Evolutionary conservation across 2,329 filamentous ascomycete species (phyloP).

Genomic region (Fusarium piperis): DNA sequence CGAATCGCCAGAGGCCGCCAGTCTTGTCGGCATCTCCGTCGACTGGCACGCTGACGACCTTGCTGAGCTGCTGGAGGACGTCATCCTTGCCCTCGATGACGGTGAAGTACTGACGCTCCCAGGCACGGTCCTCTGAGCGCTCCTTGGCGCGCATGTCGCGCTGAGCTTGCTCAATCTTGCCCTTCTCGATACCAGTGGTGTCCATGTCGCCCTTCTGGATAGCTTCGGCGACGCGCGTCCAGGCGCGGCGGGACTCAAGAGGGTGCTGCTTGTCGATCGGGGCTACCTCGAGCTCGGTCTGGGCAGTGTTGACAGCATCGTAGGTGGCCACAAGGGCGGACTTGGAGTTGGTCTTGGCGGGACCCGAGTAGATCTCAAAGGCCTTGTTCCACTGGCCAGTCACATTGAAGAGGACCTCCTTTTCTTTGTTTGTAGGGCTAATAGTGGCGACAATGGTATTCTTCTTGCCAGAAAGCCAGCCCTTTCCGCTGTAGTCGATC

Average conservation of each 20-base stretch:
- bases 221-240: slow-evolving; percentile 84
- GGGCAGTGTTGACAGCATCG: slow-evolving; percentile 64
- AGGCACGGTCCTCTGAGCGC: slow-evolving; percentile 76
- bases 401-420: slow-evolving; percentile 80
- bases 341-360: slow-evolving; percentile 59
- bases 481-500: slow-evolving; percentile 92
- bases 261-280: slow-evolving; percentile 83
- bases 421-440: slow-evolving; percentile 75
- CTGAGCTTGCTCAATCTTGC: slow-evolving; percentile 90
- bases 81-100: slow-evolving; percentile 56
- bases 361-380: slow-evolving; percentile 79
- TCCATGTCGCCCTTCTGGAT: slow-evolving; percentile 89
- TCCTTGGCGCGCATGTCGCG: slow-evolving; percentile 78
- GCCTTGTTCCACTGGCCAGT: slow-evolving; percentile 90
- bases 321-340: slow-evolving; percentile 66
- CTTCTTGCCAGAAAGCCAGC: slow-evolving; percentile 96
- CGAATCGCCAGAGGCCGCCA: slow-evolving; percentile 69
- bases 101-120: slow-evolving; percentile 88
- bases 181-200: slow-evolving; percentile 79
- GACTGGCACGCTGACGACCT: slow-evolving; percentile 56
- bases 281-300: slow-evolving; percentile 75
- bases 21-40: slow-evolving; percentile 69
- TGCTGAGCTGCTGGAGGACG: slow-evolving; percentile 57
- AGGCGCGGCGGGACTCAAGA: slow-evolving; percentile 87
- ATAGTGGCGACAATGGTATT: slow-evolving; percentile 85